These are phyloP conservation scores for Haplographium delicatum DNA, from an alignment of 495 filamentous ascomycete species.

Conservation along the genomic window DNA sequence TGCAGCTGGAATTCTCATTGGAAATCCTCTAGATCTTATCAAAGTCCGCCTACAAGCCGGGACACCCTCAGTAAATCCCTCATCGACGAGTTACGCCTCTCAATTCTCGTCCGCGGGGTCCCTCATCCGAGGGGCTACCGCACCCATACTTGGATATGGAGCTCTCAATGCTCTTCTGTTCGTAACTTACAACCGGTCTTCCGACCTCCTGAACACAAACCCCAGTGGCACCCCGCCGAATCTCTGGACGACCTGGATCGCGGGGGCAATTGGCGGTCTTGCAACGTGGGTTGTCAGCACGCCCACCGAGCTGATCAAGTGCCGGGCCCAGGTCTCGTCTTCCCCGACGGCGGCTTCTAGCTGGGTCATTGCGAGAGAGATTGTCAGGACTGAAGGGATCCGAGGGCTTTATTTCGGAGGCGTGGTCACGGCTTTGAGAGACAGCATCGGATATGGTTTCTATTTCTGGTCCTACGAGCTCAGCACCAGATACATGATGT, in stretches of 20 bases:
- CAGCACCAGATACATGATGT: constrained; percentile 49
- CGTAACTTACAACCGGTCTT: constrained; percentile 73
- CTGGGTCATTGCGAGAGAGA: constrained; percentile 56
- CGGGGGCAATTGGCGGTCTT: constrained; percentile 71
- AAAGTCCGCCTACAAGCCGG: constrained; percentile 78
- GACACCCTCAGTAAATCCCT: constrained; percentile 15
- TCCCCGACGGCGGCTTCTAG: constrained; percentile 34
- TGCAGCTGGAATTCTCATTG: constrained; percentile 74
- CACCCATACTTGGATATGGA: constrained; percentile 81
- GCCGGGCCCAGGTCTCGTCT: constrained; percentile 60
- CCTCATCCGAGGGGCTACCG: constrained; percentile 57
- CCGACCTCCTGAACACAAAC: constrained; percentile 25
- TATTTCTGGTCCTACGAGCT: constrained; percentile 90
- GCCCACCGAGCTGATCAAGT: constrained; percentile 86
- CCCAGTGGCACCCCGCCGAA: constrained; percentile 24
- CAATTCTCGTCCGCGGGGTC: constrained; percentile 31
- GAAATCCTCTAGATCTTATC: constrained; percentile 80
- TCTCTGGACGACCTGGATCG: constrained; percentile 60
- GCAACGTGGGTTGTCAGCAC: constrained; percentile 76
- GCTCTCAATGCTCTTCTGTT: constrained; percentile 86
- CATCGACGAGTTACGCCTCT: constrained; percentile 8
- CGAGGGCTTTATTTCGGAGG: constrained; percentile 74
- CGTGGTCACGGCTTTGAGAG: constrained; percentile 68
- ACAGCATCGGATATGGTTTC: constrained; percentile 86
- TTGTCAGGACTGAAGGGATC: constrained; percentile 56